Evolutionary conservation across 805 yeast species (phyloP), one percentile per base, ranked within the genome.

Genomic region (Candida xiaguanensis): DNA sequence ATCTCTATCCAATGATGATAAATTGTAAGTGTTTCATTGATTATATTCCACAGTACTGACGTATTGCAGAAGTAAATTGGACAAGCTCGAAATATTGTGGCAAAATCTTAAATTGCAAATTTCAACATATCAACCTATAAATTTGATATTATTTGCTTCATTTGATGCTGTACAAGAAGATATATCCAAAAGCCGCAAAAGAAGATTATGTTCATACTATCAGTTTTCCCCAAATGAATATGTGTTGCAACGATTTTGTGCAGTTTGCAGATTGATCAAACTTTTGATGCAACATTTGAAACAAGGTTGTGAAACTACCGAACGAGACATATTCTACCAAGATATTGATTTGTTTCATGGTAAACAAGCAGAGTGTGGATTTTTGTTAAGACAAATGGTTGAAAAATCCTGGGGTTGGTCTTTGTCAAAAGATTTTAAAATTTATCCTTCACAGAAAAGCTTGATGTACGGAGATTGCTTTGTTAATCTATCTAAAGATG

Each of bases 361-460:
- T 2, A 48, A 32, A 16, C 88, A 82, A 49, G 11, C 46, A 0
- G 49, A 44, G 3, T 74, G 77, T 1, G 70, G 72, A 37, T 40
- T 51, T 2, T 50, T 63, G 2, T 42, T 82, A 1, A 69, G 65
- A 12, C 47, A 51, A 14, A 41, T 80, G 1, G 57, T 70, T 5
- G 39, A 38, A 4, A 34, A 47, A 3, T 51, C 73, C 4, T 51
- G 80, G 24, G 60, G 56, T 1, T 59, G 72, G 3, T 46, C 68
- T 0, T 51, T 74, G 6, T 58, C 44, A n/a, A 18, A 51, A 1
- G 50, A 50, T 25, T 52, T 82, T 11, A 70, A 70, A 11, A 63
- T 81, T 2, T 62, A 62, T 6, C 75, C 83, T 1, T 63, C 78
- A 5, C 81, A 75, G 30, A 80, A 78, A 48, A 85, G 86, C 0